phyloP scores from a whole-genome alignment of 2,329 filamentous ascomycete genomes.

The Penicillium janthinellum region DNA sequence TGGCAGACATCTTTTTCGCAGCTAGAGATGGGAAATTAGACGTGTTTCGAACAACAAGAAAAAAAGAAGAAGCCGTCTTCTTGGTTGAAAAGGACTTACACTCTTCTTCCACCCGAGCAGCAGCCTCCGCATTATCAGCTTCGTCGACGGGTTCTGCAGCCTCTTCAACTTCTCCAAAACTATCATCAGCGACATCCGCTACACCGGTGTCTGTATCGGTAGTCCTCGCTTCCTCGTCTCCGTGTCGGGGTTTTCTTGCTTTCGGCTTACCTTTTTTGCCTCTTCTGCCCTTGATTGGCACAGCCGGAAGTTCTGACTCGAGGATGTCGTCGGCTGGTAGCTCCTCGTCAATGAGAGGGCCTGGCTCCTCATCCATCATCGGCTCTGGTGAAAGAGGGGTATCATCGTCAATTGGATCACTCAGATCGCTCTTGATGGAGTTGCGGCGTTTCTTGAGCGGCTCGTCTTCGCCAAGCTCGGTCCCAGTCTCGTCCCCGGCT shows the following conservation, averaged over 20 bases:
- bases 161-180: constrained; percentile 54
- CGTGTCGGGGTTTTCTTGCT: constrained; percentile 45
- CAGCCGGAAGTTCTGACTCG: constrained; percentile 33
- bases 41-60: background rate
- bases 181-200: constrained; percentile 48
- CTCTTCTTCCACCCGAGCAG: constrained; percentile 57
- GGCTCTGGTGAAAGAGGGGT: constrained; percentile 38
- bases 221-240: constrained; percentile 39
- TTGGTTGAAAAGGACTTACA: constrained; percentile 45
- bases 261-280: constrained; percentile 51
- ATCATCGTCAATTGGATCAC: constrained; percentile 39
- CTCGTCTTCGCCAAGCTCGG: constrained; percentile 42
- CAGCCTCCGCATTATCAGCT: constrained; percentile 47
- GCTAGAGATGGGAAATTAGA: constrained; percentile 53
- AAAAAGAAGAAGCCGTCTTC: no score
- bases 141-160: constrained; percentile 51
- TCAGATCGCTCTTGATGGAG: constrained; percentile 42
- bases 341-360: constrained; percentile 34
- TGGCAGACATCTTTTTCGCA: constrained; percentile 75
- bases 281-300: constrained; percentile 42
- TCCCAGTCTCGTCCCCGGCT: constrained; percentile 38
- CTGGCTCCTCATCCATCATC: constrained; percentile 30
- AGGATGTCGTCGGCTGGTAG: constrained; percentile 36
- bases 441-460: constrained; percentile 45
- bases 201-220: constrained; percentile 44